A percentile compares a stretch with the other conserved stretches of the same genome.
phyloP scores from a whole-genome alignment of 768 basidiomycete species.

The Lyophyllum semitale region DNA sequence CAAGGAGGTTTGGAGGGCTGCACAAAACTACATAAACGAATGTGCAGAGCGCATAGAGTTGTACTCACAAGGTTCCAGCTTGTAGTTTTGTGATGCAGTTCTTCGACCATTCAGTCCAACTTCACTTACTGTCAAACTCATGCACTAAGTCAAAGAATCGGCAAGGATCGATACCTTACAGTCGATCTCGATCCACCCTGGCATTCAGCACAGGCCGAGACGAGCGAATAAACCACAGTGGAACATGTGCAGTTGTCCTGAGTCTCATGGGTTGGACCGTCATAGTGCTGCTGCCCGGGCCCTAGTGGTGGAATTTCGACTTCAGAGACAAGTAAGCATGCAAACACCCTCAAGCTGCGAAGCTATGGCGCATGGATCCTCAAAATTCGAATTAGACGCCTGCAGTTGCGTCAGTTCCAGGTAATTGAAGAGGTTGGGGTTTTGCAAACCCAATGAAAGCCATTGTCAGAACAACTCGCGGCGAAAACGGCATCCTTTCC shows the following conservation, averaged over 20 bases:
- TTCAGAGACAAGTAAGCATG: not conserved
- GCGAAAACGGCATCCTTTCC: not conserved
- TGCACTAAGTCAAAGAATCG: not conserved
- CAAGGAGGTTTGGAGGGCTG: not conserved
- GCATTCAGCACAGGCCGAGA: slow-evolving; percentile 35
- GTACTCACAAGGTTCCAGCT: not conserved
- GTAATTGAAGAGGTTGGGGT: not conserved
- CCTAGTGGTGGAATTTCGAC: not conserved
- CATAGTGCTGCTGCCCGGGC: not conserved
- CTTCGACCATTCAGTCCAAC: slow-evolving; percentile 4
- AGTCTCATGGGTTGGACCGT: not conserved
- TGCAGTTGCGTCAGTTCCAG: not conserved
- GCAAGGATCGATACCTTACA: not conserved
- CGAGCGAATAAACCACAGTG: slow-evolving; percentile 32
- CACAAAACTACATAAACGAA: not conserved
- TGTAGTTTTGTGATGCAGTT: not conserved
- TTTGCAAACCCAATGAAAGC: not conserved
- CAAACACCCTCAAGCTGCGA: not conserved
- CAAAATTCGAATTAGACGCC: not conserved
- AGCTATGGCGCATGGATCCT: not conserved
- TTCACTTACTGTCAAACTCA: not conserved
- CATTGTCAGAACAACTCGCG: not conserved
- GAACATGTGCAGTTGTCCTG: slow-evolving; percentile 31
- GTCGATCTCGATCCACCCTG: slow-evolving; percentile 16
- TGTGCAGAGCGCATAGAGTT: not conserved